Conservation (phyloP, 495 filamentous ascomycete genomes). For the Alectoria sarmentosa region DNA sequence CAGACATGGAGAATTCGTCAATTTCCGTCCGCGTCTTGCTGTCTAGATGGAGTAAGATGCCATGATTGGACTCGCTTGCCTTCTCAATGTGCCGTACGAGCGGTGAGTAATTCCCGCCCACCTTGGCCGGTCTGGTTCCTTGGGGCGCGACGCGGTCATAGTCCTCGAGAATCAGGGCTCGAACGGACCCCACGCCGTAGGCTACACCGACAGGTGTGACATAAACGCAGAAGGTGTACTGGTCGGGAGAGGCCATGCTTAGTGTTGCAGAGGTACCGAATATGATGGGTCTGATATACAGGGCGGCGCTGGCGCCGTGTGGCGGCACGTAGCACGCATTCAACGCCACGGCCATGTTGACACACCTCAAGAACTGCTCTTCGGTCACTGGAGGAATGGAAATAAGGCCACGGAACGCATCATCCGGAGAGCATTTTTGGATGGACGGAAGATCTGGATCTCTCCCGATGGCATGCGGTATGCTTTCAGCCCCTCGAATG, state of each 20-base stretch:
- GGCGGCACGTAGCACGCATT: conserved; percentile 89
- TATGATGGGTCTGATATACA: conserved; percentile 85
- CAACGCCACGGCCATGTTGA: conserved; percentile 69
- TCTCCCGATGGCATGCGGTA: no score
- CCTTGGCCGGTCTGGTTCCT: conserved; percentile 65
- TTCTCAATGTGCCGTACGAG: conserved; percentile 74
- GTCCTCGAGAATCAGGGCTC: conserved; percentile 68
- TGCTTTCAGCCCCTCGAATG: no score
- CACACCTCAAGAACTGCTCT: conserved; percentile 61
- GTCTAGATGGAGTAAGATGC: conserved; percentile 83
- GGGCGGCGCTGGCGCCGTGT: conserved; percentile 70
- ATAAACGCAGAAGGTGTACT: conserved; percentile 81
- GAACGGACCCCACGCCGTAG: conserved; percentile 75
- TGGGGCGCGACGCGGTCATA: conserved; percentile 71
- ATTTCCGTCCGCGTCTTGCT: conserved; percentile 70
- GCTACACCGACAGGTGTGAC: conserved; percentile 85
- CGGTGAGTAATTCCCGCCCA: conserved; percentile 78
- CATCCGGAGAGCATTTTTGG: conserved; percentile 74
- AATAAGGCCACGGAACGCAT: conserved; percentile 71
- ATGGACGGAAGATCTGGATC: conserved; percentile 50
- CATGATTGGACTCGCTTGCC: conserved; percentile 63
- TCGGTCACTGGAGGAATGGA: conserved; percentile 71
- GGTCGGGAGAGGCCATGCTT: conserved; percentile 73
- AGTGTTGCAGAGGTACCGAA: conserved; percentile 78
- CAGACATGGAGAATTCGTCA: conserved; percentile 86